These are phyloP conservation scores for Aureobasidium sp. DNA, from an alignment of 2,329 filamentous ascomycete genomes.

Conservation along the genomic window DNA sequence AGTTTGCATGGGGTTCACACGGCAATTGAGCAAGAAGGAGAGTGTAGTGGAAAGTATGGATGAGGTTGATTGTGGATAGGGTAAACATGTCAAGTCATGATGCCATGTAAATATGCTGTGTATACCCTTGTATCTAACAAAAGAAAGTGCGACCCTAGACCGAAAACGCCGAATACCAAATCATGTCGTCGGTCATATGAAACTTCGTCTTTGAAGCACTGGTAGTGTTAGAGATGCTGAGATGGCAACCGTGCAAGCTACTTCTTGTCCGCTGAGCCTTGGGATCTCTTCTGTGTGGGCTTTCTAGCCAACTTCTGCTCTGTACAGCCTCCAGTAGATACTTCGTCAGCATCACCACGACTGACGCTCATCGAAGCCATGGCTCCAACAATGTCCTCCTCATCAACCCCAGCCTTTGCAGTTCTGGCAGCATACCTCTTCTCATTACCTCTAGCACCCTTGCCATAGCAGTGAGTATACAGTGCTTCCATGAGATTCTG, in stretches of 20 bases:
- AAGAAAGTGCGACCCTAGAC: not conserved
- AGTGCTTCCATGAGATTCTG: not conserved
- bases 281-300: not conserved
- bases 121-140: not conserved
- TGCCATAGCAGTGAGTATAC: not conserved
- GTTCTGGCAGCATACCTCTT: not conserved
- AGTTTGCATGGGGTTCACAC: not conserved
- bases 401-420: not conserved
- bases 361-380: not conserved
- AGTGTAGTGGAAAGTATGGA: not conserved
- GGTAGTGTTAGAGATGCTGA: not conserved
- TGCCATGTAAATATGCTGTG: not conserved
- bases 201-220: not conserved
- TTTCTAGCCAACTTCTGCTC: not conserved
- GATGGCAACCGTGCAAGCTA: not conserved
- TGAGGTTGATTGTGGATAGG: not conserved
- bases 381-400: not conserved
- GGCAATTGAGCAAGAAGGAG: not conserved
- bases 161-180: not conserved
- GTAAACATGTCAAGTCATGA: not conserved
- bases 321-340: no score
- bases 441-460: not conserved
- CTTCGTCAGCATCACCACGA: not conserved
- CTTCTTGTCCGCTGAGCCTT: not conserved
- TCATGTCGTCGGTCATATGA: not conserved